A percentile compares a stretch with the other conserved stretches of the same genome.
Evolutionary conservation across 495 filamentous ascomycete genomes (phyloP).

Genomic region (Podospora didyma): DNA sequence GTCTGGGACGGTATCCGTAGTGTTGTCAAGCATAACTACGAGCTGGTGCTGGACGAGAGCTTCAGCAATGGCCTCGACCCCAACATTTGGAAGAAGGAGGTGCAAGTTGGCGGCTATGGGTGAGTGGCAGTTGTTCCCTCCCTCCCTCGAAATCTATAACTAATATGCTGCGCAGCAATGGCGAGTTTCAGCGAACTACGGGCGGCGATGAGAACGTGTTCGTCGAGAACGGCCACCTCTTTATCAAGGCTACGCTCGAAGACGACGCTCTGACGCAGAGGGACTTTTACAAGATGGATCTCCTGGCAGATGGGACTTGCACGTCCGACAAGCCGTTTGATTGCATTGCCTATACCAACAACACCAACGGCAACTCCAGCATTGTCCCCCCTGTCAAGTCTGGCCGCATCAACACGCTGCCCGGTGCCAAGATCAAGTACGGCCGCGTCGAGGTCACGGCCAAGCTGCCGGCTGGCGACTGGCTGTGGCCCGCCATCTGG

Average conservation of each 20-base stretch:
- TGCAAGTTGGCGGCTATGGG: constrained; percentile 81
- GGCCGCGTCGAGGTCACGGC: constrained; percentile 78
- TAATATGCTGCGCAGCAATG: constrained; percentile 52
- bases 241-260: constrained; percentile 75
- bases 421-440: constrained; percentile 68
- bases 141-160: not conserved
- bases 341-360: constrained; percentile 60
- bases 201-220: constrained; percentile 70
- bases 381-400: constrained; percentile 78
- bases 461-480: constrained; percentile 70
- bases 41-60: constrained; percentile 64
- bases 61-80: constrained; percentile 59
- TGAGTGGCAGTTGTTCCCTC: constrained; percentile 38
- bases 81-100: constrained; percentile 70
- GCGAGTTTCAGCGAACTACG: constrained; percentile 69
- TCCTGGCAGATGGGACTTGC: constrained; percentile 60
- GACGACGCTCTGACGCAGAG: constrained; percentile 58
- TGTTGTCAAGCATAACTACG: constrained; percentile 73
- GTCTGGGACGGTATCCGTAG: constrained; percentile 66
- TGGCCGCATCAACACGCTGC: constrained; percentile 69
- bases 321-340: constrained; percentile 50
- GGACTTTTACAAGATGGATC: constrained; percentile 61
- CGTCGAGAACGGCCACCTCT: constrained; percentile 61
- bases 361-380: constrained; percentile 64
- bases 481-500: constrained; percentile 92